Conservation (phyloP, 768 basidiomycete species). For the Boletus speciosus region DNA sequence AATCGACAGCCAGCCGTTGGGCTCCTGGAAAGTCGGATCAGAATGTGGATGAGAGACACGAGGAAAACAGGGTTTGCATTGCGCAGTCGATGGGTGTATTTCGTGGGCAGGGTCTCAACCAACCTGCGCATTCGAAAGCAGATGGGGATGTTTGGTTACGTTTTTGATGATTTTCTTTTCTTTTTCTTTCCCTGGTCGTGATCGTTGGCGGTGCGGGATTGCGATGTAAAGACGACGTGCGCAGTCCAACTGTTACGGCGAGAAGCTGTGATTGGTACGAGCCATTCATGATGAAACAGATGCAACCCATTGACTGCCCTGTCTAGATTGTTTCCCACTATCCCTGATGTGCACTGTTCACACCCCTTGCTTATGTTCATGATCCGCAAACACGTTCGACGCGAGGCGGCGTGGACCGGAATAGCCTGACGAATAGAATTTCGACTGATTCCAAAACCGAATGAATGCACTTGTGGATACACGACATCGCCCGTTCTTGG, state of each 20-base stretch:
- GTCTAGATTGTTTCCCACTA: slow-evolving; percentile 3
- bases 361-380: background rate
- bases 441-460: background rate
- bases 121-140: background rate
- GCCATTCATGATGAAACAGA: background rate
- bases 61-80: background rate
- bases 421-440: slow-evolving; percentile 12
- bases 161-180: slow-evolving; percentile 4
- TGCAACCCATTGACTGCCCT: slow-evolving; percentile 2
- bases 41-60: slow-evolving; percentile 1
- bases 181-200: slow-evolving; percentile 2
- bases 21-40: background rate
- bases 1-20: background rate
- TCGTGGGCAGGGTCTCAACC: slow-evolving; percentile 6
- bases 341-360: background rate
- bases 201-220: background rate
- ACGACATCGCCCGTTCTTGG: background rate
- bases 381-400: background rate
- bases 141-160: slow-evolving; percentile 7
- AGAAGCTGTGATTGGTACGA: slow-evolving; percentile 14
- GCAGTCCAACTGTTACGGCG: background rate
- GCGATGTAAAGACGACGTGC: background rate
- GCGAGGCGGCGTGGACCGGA: background rate
- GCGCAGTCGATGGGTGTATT: slow-evolving; percentile 9
- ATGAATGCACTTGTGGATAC: slow-evolving; percentile 1